Evolutionary conservation across 1,284 basidiomycete genomes (phyloP), one percentile per base, ranked within the genome.

Genomic region (Ustilago vetiveriae): DNA sequence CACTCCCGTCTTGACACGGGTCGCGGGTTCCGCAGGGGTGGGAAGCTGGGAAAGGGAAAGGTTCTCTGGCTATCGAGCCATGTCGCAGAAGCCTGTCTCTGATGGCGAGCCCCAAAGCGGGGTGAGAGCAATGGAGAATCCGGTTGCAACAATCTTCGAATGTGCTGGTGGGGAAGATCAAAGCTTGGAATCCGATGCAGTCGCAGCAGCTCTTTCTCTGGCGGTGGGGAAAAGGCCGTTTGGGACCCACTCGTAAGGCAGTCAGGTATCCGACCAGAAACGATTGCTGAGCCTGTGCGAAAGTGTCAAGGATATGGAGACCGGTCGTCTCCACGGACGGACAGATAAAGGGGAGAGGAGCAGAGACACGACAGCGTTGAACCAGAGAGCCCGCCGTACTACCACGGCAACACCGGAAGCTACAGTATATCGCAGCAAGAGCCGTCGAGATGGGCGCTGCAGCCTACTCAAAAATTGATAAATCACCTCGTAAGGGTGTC

Each of bases 41-140:
- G 32, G 27, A 36, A 17, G 27, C 6, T 29, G 27, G 27, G 6
- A 6, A 7, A 29, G 7, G 13, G 27, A 29, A 29, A 6, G 27
- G 7, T 29, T 29, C 13, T 29, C 30, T 21, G 41, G 19, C 38
- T 54, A 54, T 35, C 37, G 36, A 21, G 38, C 29, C 51, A 54
- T 54, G 37, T 46, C 51, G 51, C 23, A 35, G 19, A 27, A 24
- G 27, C 42, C 42, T 32, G 38, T 29, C 14, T 10, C 8, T 29
- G 27, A 7, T 29, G 27, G 13, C 27, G 27, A 29, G 27, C 27
- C 13, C 13, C 7, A 29, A 29, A 29, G 13, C 6, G 27, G 13
- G 27, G 27, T 29, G 6, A 29, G 27, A 29, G n/a, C n/a, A n/a
- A n/a, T n/a, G n/a, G n/a, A n/a, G n/a, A n/a, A n/a, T n/a, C n/a